Conservation (phyloP, 129 eudicot genomes). For the Flaveria linearis region DNA sequence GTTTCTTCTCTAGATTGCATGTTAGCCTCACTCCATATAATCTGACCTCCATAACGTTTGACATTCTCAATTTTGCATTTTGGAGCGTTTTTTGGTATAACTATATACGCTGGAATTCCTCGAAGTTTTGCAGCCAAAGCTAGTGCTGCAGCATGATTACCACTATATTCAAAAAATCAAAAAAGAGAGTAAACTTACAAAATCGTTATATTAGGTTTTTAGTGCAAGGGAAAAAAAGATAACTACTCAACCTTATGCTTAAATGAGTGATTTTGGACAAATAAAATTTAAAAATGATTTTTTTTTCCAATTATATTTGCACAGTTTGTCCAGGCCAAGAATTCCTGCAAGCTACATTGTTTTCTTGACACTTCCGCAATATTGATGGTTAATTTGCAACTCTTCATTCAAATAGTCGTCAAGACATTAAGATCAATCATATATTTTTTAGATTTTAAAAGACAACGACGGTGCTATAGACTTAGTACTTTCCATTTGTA, state of each 20-base stretch:
- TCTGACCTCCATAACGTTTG: slow-evolving; percentile 87
- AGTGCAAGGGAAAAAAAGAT: neutral
- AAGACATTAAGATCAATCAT: neutral
- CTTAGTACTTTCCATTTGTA: neutral
- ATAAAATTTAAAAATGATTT: neutral
- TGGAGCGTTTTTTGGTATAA: slow-evolving; percentile 88
- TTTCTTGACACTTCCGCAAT: neutral
- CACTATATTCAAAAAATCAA: slow-evolving; percentile 48
- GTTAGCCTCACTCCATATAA: slow-evolving; percentile 83
- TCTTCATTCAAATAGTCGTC: neutral
- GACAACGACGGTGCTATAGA: neutral
- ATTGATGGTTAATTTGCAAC: slow-evolving; percentile 7
- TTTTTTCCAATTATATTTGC: neutral
- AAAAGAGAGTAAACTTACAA: neutral
- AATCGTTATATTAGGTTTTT: neutral
- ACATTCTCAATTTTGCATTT: slow-evolving; percentile 96
- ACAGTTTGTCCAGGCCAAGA: neutral
- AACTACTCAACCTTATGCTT: neutral
- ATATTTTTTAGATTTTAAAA: neutral
- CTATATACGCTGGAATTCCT: slow-evolving; percentile 87
- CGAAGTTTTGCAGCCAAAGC: slow-evolving; percentile 91
- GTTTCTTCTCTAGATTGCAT: slow-evolving; percentile 78
- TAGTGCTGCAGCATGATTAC: slow-evolving; percentile 98
- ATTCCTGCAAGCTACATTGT: neutral
- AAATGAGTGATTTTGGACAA: slow-evolving; percentile 2